These are phyloP conservation scores for Pelargonium cotyledonis DNA, from an alignment of 441 rosid species.

Conservation along the genomic window DNA sequence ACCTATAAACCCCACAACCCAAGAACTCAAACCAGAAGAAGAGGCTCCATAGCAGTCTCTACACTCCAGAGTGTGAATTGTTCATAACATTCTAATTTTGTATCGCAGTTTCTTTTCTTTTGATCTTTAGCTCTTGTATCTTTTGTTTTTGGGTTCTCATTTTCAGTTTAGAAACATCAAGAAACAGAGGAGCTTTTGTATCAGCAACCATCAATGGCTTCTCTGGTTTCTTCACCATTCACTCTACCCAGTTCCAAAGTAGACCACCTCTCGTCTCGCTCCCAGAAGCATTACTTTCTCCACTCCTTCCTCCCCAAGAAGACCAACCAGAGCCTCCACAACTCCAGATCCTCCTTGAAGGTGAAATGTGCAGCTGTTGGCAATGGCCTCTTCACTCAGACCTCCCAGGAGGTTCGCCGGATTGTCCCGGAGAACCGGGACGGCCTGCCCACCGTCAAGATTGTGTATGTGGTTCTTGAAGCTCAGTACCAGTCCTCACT, in stretches of 20 bases:
- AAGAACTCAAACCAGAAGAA: not conserved
- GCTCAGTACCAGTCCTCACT: constrained; percentile 75
- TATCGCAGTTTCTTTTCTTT: not conserved
- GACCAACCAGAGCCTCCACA: constrained; percentile 23
- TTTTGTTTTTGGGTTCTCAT: not conserved
- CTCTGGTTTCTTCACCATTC: constrained; percentile 62
- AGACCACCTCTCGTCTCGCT: constrained; percentile 61
- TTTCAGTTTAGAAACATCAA: too few relatives aligned
- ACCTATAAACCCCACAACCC: constrained; percentile 12
- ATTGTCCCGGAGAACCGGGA: constrained; percentile 62
- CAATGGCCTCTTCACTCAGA: constrained; percentile 93
- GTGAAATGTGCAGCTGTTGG: constrained; percentile 65
- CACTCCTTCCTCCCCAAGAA: constrained; percentile 65
- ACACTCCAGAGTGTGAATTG: not conserved
- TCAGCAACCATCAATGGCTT: constrained; percentile 47
- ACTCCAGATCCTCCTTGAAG: constrained; percentile 35
- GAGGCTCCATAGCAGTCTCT: not conserved
- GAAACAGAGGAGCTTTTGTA: not conserved
- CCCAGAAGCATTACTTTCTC: constrained; percentile 70
- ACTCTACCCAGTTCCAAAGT: constrained; percentile 53
- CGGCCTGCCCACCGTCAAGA: constrained; percentile 65
- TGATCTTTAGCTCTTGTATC: not conserved
- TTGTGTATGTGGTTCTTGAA: constrained; percentile 92
- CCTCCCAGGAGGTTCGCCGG: constrained; percentile 78
- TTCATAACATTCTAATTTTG: too few relatives aligned